phyloP scores from a whole-genome alignment of 2,329 filamentous ascomycete species.

The Pestalotiopsis fici region DNA sequence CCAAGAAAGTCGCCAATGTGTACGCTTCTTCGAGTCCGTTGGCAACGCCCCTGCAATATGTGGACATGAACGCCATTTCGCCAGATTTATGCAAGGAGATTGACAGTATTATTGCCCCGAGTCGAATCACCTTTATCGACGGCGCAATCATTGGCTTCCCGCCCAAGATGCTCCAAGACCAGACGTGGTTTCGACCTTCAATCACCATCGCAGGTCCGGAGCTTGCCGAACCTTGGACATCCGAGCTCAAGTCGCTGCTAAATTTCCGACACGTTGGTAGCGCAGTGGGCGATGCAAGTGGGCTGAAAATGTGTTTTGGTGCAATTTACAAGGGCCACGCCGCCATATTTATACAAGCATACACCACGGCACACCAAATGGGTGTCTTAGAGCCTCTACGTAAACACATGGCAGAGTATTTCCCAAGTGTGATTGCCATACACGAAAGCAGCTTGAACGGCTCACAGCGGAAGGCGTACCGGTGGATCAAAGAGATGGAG shows the following conservation, averaged over 20 bases:
- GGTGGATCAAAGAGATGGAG: constrained; percentile 3
- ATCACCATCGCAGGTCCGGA: background rate
- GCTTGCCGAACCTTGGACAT: background rate
- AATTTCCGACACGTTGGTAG: background rate
- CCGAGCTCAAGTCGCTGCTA: background rate
- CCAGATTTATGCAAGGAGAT: background rate
- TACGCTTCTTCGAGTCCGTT: background rate
- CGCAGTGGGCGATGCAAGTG: background rate
- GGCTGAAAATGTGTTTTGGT: background rate
- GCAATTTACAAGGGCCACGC: background rate
- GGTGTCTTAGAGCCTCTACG: background rate
- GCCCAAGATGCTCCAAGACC: background rate
- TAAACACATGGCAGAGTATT: background rate
- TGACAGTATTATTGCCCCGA: background rate
- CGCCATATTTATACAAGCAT: background rate
- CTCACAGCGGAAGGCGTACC: background rate
- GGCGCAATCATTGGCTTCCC: constrained; percentile 1
- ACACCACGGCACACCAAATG: background rate
- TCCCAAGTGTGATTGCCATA: background rate
- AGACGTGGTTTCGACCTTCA: background rate
- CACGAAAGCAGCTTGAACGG: background rate
- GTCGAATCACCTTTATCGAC: background rate
- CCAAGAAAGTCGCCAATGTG: background rate
- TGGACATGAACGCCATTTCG: constrained; percentile 2
- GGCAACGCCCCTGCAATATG: background rate